Percentiles rank a stretch among this genome's conserved stretches.
phyloP scores from a whole-genome alignment of 176 grass and related monocot genomes.

The Tillandsia leiboldiana region DNA sequence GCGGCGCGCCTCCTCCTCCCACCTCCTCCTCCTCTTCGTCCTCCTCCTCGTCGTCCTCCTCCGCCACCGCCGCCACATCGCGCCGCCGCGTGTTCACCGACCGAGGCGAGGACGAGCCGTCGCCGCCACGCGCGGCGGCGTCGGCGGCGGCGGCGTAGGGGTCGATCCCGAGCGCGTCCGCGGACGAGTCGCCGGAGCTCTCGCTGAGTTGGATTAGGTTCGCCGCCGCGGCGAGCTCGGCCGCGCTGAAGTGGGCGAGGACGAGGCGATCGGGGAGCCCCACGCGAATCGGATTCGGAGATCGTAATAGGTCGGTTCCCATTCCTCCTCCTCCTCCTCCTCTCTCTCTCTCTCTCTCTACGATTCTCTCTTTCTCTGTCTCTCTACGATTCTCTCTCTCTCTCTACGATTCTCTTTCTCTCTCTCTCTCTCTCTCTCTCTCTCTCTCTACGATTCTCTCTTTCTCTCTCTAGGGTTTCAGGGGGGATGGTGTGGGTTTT shows the following conservation, averaged over 20 bases:
- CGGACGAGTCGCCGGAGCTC: constrained; percentile 7
- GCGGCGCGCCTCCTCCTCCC: constrained; percentile 18
- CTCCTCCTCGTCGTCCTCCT: not conserved
- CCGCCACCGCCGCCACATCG: not conserved
- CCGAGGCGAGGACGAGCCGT: constrained; percentile 11
- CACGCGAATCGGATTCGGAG: constrained; percentile 10
- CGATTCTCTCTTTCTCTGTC: no score
- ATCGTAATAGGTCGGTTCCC: not conserved
- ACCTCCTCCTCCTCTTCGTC: constrained; percentile 14
- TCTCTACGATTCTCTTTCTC: no score
- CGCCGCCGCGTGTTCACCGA: not conserved
- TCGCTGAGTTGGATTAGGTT: constrained; percentile 14
- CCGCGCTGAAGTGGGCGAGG: constrained; percentile 3
- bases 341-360: not conserved
- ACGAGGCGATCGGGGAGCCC: not conserved
- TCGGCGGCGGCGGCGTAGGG: not conserved
- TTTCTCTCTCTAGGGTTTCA: not conserved
- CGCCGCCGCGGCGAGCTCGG: constrained; percentile 26
- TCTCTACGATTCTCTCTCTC: no score
- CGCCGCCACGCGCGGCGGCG: not conserved
- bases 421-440: not conserved
- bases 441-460: no score
- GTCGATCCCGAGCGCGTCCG: not conserved
- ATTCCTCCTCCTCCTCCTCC: not conserved
- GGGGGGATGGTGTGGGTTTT: not conserved